These are phyloP conservation scores for Pyrenophora tritici-repentis DNA, from an alignment of 2,329 filamentous ascomycete species.

Conservation along the genomic window DNA sequence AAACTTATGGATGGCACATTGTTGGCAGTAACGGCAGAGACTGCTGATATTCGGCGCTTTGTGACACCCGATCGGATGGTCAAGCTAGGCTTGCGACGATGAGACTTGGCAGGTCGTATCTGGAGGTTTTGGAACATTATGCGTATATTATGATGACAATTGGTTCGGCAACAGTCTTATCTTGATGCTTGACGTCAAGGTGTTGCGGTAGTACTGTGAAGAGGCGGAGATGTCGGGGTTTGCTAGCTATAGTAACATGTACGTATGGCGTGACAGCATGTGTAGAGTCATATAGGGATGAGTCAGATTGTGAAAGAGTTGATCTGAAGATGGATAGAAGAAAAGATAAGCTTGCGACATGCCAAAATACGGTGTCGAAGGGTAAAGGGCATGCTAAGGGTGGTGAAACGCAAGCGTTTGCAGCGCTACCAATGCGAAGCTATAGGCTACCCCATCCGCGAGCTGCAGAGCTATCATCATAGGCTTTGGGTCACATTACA, in stretches of 20 bases:
- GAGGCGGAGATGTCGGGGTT: not conserved
- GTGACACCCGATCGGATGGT: conserved; percentile 26
- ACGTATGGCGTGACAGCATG: not conserved
- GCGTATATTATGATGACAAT: not conserved
- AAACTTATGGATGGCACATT: conserved; percentile 32
- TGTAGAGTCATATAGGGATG: not conserved
- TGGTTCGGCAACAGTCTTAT: not conserved
- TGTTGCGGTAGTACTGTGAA: not conserved
- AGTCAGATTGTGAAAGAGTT: not conserved
- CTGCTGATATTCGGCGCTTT: conserved; percentile 27
- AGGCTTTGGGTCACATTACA: not conserved
- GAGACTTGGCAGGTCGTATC: conserved; percentile 24
- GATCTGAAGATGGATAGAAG: not conserved
- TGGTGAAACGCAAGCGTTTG: conserved; percentile 20
- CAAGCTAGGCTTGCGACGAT: conserved; percentile 30
- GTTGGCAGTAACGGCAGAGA: conserved; percentile 17
- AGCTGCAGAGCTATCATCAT: conserved; percentile 5
- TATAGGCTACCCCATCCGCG: conserved; percentile 12
- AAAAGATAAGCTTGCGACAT: not conserved
- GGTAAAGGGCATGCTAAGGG: conserved; percentile 8
- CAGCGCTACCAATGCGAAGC: conserved; percentile 21
- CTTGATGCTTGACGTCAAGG: not conserved
- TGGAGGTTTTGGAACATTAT: conserved; percentile 27
- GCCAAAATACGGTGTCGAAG: conserved; percentile 7
- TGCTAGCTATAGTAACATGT: not conserved